Evolutionary conservation across 1,284 basidiomycete species (phyloP), one percentile per base, ranked within the genome.

Genomic region (Apiotrichum gamsii): DNA sequence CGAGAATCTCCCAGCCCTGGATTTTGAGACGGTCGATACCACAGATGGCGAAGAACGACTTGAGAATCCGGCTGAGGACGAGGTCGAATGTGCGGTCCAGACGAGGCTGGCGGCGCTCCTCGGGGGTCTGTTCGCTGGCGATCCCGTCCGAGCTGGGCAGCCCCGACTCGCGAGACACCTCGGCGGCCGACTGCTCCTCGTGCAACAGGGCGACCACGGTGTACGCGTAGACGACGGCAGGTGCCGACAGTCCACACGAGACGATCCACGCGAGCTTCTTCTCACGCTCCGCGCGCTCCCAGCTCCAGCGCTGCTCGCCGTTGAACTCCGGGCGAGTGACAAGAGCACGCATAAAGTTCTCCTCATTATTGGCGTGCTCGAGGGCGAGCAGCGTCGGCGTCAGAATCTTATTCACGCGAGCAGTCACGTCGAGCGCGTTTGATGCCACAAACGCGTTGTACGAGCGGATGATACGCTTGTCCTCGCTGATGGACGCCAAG

Each of bases 181-280:
- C 63, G 25, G 60, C 59, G 2, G 63, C 61, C 0, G 67, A 58
- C 21, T 57, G 58, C 14, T 69, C 67, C 25, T 63, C 53, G 48
- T 65, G 64, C 24, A 45, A 44, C 15, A 67, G 39, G 0, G 62
- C 63, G 28, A 61, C 60, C 11, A 66, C 64, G 4, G 64, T 58
- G 42, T 65, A 65, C 4, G 69, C 69, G 51, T 69, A 74, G 14
- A 69, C 46, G 21, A 72, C 31, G 1, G 61, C 50, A 0, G 64
- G 57, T 0, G 66, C 52, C 0, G 44, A 42, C 3, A 48, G 42
- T 4, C 63, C 62, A 19, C 57, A 58, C 1, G 59, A 61, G 18
- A 59, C 39, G 32, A 69, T 49, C 62, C 64, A 69, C 13, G 54
- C 46, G 9, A 55, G 40, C 42, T 56, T 61, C 23, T 62, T 61